Evolutionary conservation across 768 basidiomycete genomes (phyloP).

Genomic region (Tremella fuciformis): DNA sequence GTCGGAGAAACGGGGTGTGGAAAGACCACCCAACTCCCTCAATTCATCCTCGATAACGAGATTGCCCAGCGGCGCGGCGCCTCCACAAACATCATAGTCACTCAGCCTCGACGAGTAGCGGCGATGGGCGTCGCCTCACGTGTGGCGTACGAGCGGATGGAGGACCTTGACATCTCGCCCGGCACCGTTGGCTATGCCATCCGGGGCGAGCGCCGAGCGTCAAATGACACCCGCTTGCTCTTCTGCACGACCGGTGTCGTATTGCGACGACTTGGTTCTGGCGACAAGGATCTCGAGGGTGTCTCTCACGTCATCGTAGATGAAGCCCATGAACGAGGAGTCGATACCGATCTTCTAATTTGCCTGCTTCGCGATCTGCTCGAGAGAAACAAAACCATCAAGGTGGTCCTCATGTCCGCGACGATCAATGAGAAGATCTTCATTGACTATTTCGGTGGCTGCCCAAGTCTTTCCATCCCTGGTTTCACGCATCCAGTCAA

Average conservation of each 20-base stretch:
- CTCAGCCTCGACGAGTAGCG: slow-evolving; percentile 84
- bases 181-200: slow-evolving; percentile 75
- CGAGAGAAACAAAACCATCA: slow-evolving; percentile 63
- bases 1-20: slow-evolving; percentile 86
- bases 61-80: slow-evolving; percentile 65
- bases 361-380: slow-evolving; percentile 77
- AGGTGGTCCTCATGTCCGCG: slow-evolving; percentile 87
- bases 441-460: slow-evolving; percentile 70
- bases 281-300: slow-evolving; percentile 62
- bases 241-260: slow-evolving; percentile 96
- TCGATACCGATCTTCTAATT: slow-evolving; percentile 85
- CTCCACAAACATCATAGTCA: slow-evolving; percentile 71
- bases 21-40: slow-evolving; percentile 71
- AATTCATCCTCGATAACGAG: slow-evolving; percentile 81
- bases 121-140: slow-evolving; percentile 84
- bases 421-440: slow-evolving; percentile 68
- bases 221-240: slow-evolving; percentile 66
- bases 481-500: slow-evolving; percentile 75
- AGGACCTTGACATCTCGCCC: slow-evolving; percentile 58
- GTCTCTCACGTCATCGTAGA: slow-evolving; percentile 86
- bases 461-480: slow-evolving; percentile 78
- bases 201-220: slow-evolving; percentile 74
- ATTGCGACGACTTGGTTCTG: slow-evolving; percentile 70
- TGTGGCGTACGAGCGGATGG: slow-evolving; percentile 69
- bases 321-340: slow-evolving; percentile 89